These are phyloP conservation scores for Citrus glauca DNA, from an alignment of 345 rosid genomes.

Conservation along the genomic window DNA sequence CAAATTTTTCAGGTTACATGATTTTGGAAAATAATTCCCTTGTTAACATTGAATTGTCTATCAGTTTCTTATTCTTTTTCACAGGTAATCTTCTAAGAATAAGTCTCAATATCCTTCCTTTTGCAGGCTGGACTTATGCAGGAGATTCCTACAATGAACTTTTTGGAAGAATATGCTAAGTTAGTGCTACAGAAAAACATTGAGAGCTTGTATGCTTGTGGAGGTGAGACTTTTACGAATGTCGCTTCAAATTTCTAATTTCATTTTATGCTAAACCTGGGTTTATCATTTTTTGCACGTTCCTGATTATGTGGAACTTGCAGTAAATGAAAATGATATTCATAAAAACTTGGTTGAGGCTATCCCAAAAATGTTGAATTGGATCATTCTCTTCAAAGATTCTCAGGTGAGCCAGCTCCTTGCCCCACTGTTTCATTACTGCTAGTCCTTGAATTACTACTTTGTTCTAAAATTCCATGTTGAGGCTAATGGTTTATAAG, in stretches of 20 bases:
- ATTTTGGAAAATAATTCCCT: conserved; percentile 1
- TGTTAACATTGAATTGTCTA: background rate
- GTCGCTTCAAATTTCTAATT: conserved; percentile 7
- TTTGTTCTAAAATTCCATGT: background rate
- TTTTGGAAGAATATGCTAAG: conserved; percentile 66
- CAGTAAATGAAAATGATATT: conserved; percentile 77
- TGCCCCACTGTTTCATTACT: conserved; percentile 12
- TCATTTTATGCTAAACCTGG: background rate
- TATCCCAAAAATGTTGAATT: conserved; percentile 68
- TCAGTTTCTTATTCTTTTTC: background rate
- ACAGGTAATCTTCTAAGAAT: conserved; percentile 9
- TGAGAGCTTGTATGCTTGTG: conserved; percentile 88
- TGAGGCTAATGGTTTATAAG: conserved; percentile 5
- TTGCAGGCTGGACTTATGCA: conserved; percentile 74
- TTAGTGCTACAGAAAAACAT: conserved; percentile 67
- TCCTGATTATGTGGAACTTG: conserved; percentile 23
- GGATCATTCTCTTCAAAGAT: conserved; percentile 62
- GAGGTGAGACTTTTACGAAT: conserved; percentile 47
- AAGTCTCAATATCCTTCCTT: conserved; percentile 16
- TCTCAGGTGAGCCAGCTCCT: conserved; percentile 50
- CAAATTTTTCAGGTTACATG: conserved; percentile 84
- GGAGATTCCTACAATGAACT: conserved; percentile 53
- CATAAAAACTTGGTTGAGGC: conserved; percentile 58
- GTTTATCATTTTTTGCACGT: conserved; percentile 12
- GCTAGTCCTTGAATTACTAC: background rate